Evolutionary conservation across 2,329 filamentous ascomycete species (phyloP), one percentile per base, ranked within the genome.

Genomic region (Ophiostoma fasciatum): DNA sequence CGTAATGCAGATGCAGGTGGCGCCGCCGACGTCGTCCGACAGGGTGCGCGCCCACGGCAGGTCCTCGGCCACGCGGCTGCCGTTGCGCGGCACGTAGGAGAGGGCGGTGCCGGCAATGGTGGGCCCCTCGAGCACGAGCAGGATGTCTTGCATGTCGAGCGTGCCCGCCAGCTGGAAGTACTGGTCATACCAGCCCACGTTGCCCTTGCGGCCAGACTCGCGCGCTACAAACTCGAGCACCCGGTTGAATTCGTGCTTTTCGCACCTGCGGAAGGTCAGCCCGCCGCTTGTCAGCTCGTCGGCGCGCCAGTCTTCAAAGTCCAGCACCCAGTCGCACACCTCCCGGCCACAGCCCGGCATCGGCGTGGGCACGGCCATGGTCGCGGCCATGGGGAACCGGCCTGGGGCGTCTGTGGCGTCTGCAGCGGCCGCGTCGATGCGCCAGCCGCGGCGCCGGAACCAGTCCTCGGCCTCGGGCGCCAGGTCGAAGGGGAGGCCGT

Each of bases 131-230:
- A 70, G 46, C 3, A 63, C 70, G 17, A 74, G 43, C n/a, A 75
- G 48, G 35, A 76, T 61, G 43, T 74, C 67, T 31, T 58, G 56
- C 27, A 71, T 55, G 42, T 64, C 55, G 33, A 57, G 56, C 7
- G 62, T 61, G 42, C 64, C 59, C 30, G 60, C 60, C 9, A 71
- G 55, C 42, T 59, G 62, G 37, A 60, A 61, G 43, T 74, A 76
- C 45, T 73, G 67, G 45, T 75, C 69, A 45, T 66, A 73, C 67
- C 69, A 73, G 29, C 69, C 69, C 45, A 71, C 62, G 30, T 61
- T 58, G 23, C 60, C 56, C 40, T 66, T 62, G 32, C 55, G 56
- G 9, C 51, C 51, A 0, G 63, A 65, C 36, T 66, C 63, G 33
- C 53, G 57, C 36, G 63, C 61, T 9, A 70, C 66, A 44, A 74